These are phyloP conservation scores for Prunus fruticosa DNA, from an alignment of 306 rosid genomes.

Conservation along the genomic window DNA sequence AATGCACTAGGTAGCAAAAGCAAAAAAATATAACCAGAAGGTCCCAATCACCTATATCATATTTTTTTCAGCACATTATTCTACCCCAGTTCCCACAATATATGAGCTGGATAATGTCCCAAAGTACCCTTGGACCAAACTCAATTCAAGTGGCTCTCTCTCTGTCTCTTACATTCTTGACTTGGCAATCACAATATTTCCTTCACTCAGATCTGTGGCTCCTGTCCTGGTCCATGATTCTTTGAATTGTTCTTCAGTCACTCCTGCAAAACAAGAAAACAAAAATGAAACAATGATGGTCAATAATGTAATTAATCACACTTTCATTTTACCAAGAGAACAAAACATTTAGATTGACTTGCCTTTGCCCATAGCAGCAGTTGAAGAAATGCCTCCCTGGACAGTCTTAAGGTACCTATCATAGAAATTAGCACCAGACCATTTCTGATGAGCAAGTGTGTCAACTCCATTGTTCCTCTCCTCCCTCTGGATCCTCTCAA, in stretches of 20 bases:
- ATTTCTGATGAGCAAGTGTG: slow-evolving; percentile 95
- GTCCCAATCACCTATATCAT: slow-evolving; percentile 5
- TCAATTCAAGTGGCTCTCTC: neutral
- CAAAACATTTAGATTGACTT: slow-evolving; percentile 15
- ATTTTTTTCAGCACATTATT: slow-evolving; percentile 26
- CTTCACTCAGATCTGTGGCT: slow-evolving; percentile 52
- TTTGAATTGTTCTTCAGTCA: slow-evolving; percentile 92
- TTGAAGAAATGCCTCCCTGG: slow-evolving; percentile 91
- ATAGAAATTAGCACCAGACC: slow-evolving; percentile 96
- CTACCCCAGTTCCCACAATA: slow-evolving; percentile 10
- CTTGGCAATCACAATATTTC: slow-evolving; percentile 67
- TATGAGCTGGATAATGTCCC: slow-evolving; percentile 14
- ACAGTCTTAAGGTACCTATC: slow-evolving; percentile 93
- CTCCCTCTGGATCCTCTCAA: slow-evolving; percentile 91
- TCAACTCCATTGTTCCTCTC: slow-evolving; percentile 90
- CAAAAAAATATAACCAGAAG: slow-evolving; percentile 20
- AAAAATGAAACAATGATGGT: neutral
- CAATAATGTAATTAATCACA: neutral
- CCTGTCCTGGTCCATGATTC: slow-evolving; percentile 89
- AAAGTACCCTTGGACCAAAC: slow-evolving; percentile 6
- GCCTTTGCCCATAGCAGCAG: slow-evolving; percentile 99
- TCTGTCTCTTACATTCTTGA: slow-evolving; percentile 56
- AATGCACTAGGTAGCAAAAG: neutral
- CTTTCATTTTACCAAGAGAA: neutral
- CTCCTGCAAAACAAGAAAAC: slow-evolving; percentile 50